Percentiles rank a stretch among this genome's conserved stretches.
phyloP scores from a whole-genome alignment of 495 filamentous ascomycete genomes.

The Hypoxylon perforatum region DNA sequence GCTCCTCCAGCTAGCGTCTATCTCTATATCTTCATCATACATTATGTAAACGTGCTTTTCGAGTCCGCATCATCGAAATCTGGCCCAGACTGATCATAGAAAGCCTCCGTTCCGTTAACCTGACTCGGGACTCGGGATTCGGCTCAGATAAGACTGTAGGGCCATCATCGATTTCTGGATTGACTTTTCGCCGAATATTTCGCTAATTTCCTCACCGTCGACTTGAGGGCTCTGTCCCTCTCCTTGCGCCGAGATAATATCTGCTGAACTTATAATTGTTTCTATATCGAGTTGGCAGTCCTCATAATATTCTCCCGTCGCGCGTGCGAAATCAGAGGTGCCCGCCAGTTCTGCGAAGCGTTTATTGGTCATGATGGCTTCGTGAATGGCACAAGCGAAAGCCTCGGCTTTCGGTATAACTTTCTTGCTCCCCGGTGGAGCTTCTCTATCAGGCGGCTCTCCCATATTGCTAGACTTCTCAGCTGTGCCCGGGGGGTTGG shows the following conservation, averaged over 20 bases:
- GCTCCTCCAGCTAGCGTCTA: background rate
- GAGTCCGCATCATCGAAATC: background rate
- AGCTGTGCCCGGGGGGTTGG: background rate
- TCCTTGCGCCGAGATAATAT: conserved; percentile 1
- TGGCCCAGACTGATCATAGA: background rate
- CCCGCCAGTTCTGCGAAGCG: conserved; percentile 1
- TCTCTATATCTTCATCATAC: conserved; percentile 6
- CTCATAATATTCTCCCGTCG: background rate
- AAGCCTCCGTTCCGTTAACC: background rate
- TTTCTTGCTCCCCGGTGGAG: background rate
- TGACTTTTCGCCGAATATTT: conserved; percentile 19
- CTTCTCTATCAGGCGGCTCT: background rate
- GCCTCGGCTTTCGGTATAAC: background rate
- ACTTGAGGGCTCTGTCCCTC: background rate
- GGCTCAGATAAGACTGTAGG: conserved; percentile 24
- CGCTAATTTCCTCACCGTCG: background rate
- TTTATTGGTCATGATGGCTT: conserved; percentile 11
- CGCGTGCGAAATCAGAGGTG: conserved; percentile 8
- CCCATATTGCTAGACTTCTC: background rate
- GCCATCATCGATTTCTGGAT: conserved; percentile 23
- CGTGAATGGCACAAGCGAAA: conserved; percentile 21
- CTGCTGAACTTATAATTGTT: conserved; percentile 22
- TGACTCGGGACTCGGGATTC: background rate
- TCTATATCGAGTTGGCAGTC: conserved; percentile 38
- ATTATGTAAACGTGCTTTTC: background rate